These are phyloP conservation scores for Zoysia matrella DNA, from an alignment of 202 grass and related monocot species.

Conservation along the genomic window DNA sequence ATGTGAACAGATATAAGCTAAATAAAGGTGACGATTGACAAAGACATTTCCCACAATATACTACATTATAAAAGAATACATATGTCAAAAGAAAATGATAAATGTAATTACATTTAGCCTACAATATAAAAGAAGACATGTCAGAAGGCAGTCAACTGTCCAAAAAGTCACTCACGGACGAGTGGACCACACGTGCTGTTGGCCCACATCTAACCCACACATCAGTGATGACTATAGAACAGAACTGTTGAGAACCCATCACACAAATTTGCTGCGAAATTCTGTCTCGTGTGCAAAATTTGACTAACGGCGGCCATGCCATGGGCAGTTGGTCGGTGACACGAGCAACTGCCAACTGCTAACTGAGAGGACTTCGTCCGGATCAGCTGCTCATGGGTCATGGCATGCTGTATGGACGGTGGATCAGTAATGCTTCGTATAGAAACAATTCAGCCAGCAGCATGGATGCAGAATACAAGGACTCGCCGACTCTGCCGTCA, in stretches of 20 bases:
- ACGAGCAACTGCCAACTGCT: constrained; percentile 36
- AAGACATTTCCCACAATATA: neutral
- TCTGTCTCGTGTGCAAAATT: too few species aligned
- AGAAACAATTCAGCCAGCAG: neutral
- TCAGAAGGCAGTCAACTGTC: too few species aligned
- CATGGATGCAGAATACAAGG: neutral
- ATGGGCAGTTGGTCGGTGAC: neutral
- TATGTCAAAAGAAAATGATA: neutral
- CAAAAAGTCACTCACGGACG: too few species aligned
- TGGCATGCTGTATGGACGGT: neutral
- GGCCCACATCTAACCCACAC: too few species aligned
- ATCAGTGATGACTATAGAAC: too few species aligned
- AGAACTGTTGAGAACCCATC: too few species aligned
- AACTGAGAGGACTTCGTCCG: constrained; percentile 19
- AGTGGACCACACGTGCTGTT: too few species aligned
- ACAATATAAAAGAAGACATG: too few species aligned
- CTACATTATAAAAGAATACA: neutral
- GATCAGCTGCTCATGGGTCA: neutral
- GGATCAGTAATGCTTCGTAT: neutral
- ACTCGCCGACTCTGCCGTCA: neutral
- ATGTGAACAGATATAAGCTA: neutral
- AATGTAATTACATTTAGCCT: neutral
- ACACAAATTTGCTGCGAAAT: too few species aligned
- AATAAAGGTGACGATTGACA: neutral
- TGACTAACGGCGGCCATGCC: too few species aligned